Base-by-base conservation (phyloP, 345 rosid species). In the Kernera saxatilis region DNA sequence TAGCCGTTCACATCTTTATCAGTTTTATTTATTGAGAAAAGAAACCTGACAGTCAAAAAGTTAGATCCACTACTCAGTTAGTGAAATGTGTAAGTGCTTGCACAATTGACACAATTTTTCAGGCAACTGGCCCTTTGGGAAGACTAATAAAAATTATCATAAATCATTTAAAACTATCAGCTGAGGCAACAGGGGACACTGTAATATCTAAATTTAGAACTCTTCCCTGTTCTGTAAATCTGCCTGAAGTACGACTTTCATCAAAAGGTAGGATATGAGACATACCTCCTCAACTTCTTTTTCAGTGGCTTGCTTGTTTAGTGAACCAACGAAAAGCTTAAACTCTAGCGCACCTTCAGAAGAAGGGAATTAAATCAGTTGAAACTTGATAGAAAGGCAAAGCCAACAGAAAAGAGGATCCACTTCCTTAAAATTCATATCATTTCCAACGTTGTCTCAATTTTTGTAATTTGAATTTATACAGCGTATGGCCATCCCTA, bases 221-320 rank as follows among this genome's bases (percentile, higher is more conserved):
- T 67, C 32, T 32, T 74, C 72, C 36, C 51, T 22, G 46, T 46
- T 65, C 19, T n/a, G 51, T 59, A 27, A 32, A 74, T 52, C 41
- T 17, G 41, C 19, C 30, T 32, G 30, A 23, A 23, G 51, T 54
- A 39, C 17, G 40, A 33, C 57, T 60, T 44, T 22, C 55, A 56
- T 69, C 22, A 43, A 52, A 44, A 60, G 50, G 35, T 61, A 53
- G 41, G 61, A 23, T 15, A 48, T 22, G 53, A 63, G 36, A 77
- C 88, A 73, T 85, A 94, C 99, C 83, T 86, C 96, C 85, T 92
- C 92, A 64, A 94, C 87, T 85, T 91, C 99, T 81, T 83, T 88
- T 80, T 89, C 98, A 52, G 88, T 80, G 69, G 99, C 99, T 75
- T 89, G 97, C 82, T 89, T 94, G 80, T 84, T 87, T 69, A 94